phyloP scores from a whole-genome alignment of 1,284 basidiomycete genomes.

The Chalciporus sp. region DNA sequence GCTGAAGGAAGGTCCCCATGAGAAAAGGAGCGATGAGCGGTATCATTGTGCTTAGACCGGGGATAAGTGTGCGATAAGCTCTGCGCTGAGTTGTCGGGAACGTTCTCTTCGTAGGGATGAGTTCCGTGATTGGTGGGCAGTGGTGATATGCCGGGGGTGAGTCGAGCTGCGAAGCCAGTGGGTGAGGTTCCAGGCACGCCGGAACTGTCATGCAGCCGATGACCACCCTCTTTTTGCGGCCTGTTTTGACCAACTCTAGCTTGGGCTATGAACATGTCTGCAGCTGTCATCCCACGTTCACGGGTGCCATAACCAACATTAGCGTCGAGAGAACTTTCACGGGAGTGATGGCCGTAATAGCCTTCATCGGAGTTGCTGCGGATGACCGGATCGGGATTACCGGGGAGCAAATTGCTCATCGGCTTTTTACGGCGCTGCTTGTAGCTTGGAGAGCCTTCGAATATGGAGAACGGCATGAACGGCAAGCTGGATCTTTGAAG shows the following conservation, averaged over 20 bases:
- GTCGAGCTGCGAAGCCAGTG: slow-evolving; percentile 21
- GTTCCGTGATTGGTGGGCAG: slow-evolving; percentile 22
- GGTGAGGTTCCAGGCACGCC: slow-evolving; percentile 22
- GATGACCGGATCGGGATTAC: slow-evolving; percentile 25
- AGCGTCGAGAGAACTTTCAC: slow-evolving; percentile 30
- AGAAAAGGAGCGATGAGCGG: slow-evolving; percentile 23
- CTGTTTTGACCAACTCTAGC: slow-evolving; percentile 54
- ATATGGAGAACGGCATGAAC: slow-evolving; percentile 72
- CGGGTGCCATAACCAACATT: slow-evolving; percentile 36
- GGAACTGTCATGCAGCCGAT: neutral
- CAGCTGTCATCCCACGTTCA: slow-evolving; percentile 46
- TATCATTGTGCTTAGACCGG: slow-evolving; percentile 17
- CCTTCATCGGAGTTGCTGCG: slow-evolving; percentile 28
- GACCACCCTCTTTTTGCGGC: slow-evolving; percentile 7
- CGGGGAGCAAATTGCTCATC: slow-evolving; percentile 35
- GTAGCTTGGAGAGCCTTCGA: slow-evolving; percentile 82
- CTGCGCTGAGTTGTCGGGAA: slow-evolving; percentile 21
- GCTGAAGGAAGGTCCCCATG: slow-evolving; percentile 23
- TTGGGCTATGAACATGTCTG: slow-evolving; percentile 66
- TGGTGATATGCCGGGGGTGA: slow-evolving; percentile 23
- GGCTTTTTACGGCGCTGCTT: slow-evolving; percentile 85
- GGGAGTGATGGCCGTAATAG: slow-evolving; percentile 18
- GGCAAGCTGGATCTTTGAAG: slow-evolving; percentile 44
- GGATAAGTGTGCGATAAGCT: slow-evolving; percentile 22
- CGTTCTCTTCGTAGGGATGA: slow-evolving; percentile 23